phyloP scores from a whole-genome alignment of 2,329 filamentous ascomycete genomes.

The Exophiala dermatitidis region DNA sequence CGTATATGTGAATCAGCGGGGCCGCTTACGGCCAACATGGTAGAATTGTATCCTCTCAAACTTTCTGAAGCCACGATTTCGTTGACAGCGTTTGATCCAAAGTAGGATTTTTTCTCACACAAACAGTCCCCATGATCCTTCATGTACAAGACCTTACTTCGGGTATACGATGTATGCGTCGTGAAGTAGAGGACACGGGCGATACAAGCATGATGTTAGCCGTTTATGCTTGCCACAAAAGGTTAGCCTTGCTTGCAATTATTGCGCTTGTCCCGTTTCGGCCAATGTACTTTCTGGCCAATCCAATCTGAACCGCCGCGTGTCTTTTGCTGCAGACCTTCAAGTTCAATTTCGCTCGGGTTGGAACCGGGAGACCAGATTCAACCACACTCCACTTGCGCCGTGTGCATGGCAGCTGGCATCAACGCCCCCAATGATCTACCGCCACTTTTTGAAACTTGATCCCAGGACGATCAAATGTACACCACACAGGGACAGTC shows the following conservation, averaged over 20 bases:
- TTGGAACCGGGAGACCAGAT: not conserved
- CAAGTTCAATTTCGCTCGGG: not conserved
- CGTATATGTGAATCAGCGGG: no score
- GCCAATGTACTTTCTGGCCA: not conserved
- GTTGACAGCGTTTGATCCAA: no score
- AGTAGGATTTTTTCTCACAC: no score
- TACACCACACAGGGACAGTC: conserved; percentile 11
- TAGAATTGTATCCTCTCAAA: conserved; percentile 37
- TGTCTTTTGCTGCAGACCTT: not conserved
- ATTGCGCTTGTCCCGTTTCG: not conserved
- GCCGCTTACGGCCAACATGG: no score
- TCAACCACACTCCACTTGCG: not conserved
- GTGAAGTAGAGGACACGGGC: no score
- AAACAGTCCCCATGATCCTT: no score
- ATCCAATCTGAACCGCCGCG: not conserved
- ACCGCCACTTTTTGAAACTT: not conserved
- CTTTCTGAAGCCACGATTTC: no score
- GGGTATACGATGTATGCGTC: no score
- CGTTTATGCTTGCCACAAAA: no score
- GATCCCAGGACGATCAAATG: not conserved
- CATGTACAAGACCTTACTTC: no score
- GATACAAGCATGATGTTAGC: no score
- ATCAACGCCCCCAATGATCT: not conserved
- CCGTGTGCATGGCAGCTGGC: not conserved
- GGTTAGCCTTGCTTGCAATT: no score